Evolutionary conservation across 2,329 filamentous ascomycete genomes (phyloP).

Genomic region (Diplodia intermedia): DNA sequence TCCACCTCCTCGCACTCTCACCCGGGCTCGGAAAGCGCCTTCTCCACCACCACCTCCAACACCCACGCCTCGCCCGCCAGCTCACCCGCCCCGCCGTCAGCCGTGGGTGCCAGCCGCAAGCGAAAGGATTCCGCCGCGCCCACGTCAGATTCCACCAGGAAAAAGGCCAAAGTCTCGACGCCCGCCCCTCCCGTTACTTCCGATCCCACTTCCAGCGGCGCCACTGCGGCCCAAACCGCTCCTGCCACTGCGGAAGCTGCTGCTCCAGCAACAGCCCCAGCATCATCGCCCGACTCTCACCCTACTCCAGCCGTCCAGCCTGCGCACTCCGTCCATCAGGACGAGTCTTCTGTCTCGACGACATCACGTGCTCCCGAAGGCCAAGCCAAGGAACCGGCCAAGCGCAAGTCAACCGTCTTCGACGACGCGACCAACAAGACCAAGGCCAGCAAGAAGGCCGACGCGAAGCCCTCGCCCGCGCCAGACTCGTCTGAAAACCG

Average conservation of each 20-base stretch:
- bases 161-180: slow-evolving; percentile 10
- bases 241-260: not conserved
- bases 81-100: slow-evolving; percentile 27
- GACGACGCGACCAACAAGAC: slow-evolving; percentile 27
- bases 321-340: slow-evolving; percentile 9
- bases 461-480: slow-evolving; percentile 15
- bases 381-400: slow-evolving; percentile 24
- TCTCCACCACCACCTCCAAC: slow-evolving; percentile 23
- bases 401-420: slow-evolving; percentile 22
- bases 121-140: slow-evolving; percentile 31
- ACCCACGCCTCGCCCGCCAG: slow-evolving; percentile 25
- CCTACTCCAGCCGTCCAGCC: slow-evolving; percentile 14
- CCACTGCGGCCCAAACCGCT: not conserved
- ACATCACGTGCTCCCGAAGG: slow-evolving; percentile 16
- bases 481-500: slow-evolving; percentile 10
- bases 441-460: slow-evolving; percentile 13
- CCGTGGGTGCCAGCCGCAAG: slow-evolving; percentile 15
- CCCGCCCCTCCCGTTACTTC: slow-evolving; percentile 19
- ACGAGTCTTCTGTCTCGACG: slow-evolving; percentile 7
- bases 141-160: slow-evolving; percentile 17
- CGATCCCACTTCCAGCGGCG: slow-evolving; percentile 4
- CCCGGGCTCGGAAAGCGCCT: slow-evolving; percentile 23
- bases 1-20: slow-evolving; percentile 3
- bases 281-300: slow-evolving; percentile 12
- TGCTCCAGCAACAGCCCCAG: slow-evolving; percentile 1